A percentile compares a stretch with the other conserved stretches of the same genome.
phyloP scores from a whole-genome alignment of 2,329 filamentous ascomycete species.

The Phaeosphaeria sp. region DNA sequence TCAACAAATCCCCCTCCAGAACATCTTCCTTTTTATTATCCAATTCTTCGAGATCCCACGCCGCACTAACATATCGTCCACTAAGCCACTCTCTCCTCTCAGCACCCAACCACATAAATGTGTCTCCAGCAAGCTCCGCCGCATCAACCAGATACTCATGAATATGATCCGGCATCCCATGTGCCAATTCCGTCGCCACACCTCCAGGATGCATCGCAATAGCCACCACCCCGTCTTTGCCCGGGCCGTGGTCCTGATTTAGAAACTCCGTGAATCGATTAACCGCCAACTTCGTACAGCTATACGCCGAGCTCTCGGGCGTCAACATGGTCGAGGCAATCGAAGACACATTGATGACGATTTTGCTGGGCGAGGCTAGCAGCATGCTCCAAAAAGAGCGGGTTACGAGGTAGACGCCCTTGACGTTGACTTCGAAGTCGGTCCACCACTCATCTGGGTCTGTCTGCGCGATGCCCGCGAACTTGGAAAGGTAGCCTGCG shows the following conservation, averaged over 20 bases:
- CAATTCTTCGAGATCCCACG: conserved; percentile 42
- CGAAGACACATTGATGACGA: conserved; percentile 56
- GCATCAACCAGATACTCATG: conserved; percentile 24
- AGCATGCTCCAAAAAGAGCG: conserved; percentile 56
- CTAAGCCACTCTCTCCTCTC: conserved; percentile 34
- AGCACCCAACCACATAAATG: conserved; percentile 32
- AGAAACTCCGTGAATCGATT: conserved; percentile 59
- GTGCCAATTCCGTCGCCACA: conserved; percentile 20
- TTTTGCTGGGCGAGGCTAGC: conserved; percentile 29
- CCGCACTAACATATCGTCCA: conserved; percentile 32
- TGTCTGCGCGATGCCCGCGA: conserved; percentile 37
- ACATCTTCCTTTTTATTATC: conserved; percentile 19
- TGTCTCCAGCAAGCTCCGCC: conserved; percentile 33
- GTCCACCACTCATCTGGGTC: conserved; percentile 52
- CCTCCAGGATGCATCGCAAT: conserved; percentile 35
- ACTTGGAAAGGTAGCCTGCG: conserved; percentile 49
- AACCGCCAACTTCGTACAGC: conserved; percentile 58
- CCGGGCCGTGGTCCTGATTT: conserved; percentile 47
- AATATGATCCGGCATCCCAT: conserved; percentile 12
- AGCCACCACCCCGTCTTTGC: conserved; percentile 24
- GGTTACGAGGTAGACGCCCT: conserved; percentile 55
- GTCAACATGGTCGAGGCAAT: conserved; percentile 45
- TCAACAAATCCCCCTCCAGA: conserved; percentile 18
- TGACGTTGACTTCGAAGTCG: conserved; percentile 58
- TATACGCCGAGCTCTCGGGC: conserved; percentile 47